Percentiles rank a stretch among this genome's conserved stretches.
These are phyloP conservation scores for Claviceps arundinis DNA, from an alignment of 2,329 filamentous ascomycete genomes.

Conservation along the genomic window DNA sequence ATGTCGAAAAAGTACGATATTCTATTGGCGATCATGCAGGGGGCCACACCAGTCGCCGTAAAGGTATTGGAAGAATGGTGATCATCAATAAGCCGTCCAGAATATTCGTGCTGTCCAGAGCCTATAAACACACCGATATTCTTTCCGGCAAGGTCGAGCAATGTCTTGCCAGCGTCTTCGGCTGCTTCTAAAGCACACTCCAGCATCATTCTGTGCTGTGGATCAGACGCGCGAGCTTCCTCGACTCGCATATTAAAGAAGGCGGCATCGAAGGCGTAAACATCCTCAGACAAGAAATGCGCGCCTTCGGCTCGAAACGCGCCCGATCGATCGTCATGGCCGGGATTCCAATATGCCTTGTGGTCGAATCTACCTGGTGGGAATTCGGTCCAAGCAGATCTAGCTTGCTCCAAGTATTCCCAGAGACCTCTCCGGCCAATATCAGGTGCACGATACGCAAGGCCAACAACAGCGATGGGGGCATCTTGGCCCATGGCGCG, in stretches of 20 bases:
- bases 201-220: constrained; percentile 33
- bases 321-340: constrained; percentile 20
- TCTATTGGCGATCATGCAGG: constrained; percentile 8
- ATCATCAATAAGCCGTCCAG: not conserved
- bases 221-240: constrained; percentile 29
- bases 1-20: constrained; percentile 11
- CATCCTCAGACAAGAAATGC: constrained; percentile 26
- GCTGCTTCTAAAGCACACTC: constrained; percentile 36
- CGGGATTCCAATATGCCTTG: constrained; percentile 14
- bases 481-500: not conserved
- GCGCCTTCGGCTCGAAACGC: constrained; percentile 7
- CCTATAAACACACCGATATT: constrained; percentile 28
- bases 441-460: constrained; percentile 25
- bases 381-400: constrained; percentile 21
- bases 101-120: constrained; percentile 1
- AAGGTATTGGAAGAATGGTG: not conserved
- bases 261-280: constrained; percentile 30
- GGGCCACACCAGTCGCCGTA: constrained; percentile 5
- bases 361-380: constrained; percentile 15
- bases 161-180: constrained; percentile 32
- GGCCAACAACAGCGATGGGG: constrained; percentile 23
- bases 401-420: constrained; percentile 18
- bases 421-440: constrained; percentile 21
- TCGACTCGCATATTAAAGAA: constrained; percentile 31
- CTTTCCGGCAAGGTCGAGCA: constrained; percentile 28